Evolutionary conservation across 78 protist species (phyloP), one percentile per base, ranked within the genome.

Genomic region (Polysphondylium violaceum): DNA sequence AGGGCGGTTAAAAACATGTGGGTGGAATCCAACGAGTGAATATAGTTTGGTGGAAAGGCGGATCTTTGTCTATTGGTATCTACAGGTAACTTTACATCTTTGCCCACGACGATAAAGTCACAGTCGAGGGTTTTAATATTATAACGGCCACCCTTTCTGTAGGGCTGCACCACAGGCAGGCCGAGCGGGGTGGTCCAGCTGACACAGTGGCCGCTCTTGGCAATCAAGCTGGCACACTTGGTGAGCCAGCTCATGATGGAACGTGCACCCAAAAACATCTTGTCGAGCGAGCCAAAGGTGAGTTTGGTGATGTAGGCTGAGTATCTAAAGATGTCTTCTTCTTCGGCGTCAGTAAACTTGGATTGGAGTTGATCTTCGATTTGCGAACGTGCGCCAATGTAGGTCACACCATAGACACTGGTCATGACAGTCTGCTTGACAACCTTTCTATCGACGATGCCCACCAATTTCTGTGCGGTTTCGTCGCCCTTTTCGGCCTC

Each of bases 371-470:
- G 76, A 50, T 47, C 40, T 33, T 29, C 21, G 29, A 97, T 89
- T 76, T 98, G 99, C 14, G 51, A 68, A 27, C 94, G 33, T 11
- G 96, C 98, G 40, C 99, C 99, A 47, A 93, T n/a, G 67, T 27
- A 74, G 0, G 99, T 98, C 40, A 98, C 99, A 55, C 99, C 99
- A 63, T 98, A 98, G 51, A 97, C 99, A 33, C 67, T 47, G 0
- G 99, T 97, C 99, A 97, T 97, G 59, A 98, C 98, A 35, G 98
- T 95, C 73, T 97, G 99, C 93, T 97, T 98, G 63, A 97, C 96
- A 7, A 97, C 74, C 92, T 96, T 95, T 60, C 98, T 94, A 35
- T 51, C 61, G 71, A 98, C 43, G 14, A 53, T 67, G 23, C 87
- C 94, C 8, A 50, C 36, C 41, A 91, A 77, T 27, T 74, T 8